phyloP scores from a whole-genome alignment of 2,329 filamentous ascomycete species.

The Penicillium sp. region DNA sequence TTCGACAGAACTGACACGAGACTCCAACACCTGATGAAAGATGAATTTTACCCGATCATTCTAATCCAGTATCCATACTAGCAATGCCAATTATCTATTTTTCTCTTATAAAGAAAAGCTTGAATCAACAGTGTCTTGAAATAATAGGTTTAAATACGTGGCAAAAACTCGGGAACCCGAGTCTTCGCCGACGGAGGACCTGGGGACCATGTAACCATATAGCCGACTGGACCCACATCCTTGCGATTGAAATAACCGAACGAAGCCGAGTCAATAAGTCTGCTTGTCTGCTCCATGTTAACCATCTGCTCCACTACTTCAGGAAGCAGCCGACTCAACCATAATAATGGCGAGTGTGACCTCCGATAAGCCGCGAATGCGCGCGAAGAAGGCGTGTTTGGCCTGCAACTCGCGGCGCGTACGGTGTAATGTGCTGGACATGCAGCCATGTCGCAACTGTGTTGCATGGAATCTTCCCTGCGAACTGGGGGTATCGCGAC shows the following conservation, averaged over 20 bases:
- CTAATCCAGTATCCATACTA: too few species aligned
- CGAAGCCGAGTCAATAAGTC: neutral
- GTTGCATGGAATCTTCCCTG: conserved; percentile 41
- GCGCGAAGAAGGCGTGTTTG: conserved; percentile 50
- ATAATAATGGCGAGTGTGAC: conserved; percentile 13
- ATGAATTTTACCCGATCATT: too few species aligned
- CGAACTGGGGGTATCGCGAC: conserved; percentile 47
- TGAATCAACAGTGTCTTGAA: too few species aligned
- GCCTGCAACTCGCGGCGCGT: conserved; percentile 52
- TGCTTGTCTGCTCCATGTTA: neutral
- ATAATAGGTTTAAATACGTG: too few species aligned
- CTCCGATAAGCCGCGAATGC: conserved; percentile 25
- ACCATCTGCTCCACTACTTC: neutral
- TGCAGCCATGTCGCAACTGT: conserved; percentile 51
- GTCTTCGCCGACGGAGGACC: neutral
- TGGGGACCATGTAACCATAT: neutral
- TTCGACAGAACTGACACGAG: too few species aligned
- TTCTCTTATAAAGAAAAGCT: too few species aligned
- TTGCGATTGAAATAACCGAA: neutral
- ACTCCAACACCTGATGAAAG: too few species aligned
- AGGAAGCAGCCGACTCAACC: conserved; percentile 21
- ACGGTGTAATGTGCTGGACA: conserved; percentile 52
- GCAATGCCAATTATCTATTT: too few species aligned
- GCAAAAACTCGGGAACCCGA: neutral
- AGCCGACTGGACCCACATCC: neutral